Conservation (phyloP, 495 filamentous ascomycete genomes). For the Annulohypoxylon maeteangense region DNA sequence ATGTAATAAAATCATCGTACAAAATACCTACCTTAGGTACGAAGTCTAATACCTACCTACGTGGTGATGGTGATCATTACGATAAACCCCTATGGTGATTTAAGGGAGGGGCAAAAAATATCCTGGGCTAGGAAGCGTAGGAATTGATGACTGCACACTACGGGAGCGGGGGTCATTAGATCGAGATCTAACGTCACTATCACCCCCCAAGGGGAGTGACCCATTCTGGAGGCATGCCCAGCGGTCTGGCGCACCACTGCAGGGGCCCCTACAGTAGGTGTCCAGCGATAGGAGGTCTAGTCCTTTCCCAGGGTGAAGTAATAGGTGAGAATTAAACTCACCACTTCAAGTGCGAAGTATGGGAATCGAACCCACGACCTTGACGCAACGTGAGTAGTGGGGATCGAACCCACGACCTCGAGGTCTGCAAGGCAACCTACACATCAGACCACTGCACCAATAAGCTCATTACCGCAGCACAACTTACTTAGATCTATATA, state of each 20-base stretch:
- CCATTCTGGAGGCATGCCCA: neutral
- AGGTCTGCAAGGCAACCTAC: neutral
- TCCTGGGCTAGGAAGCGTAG: neutral
- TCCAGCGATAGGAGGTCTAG: neutral
- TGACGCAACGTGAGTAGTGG: neutral
- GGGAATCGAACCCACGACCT: neutral
- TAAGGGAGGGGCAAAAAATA: neutral
- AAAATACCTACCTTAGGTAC: too few relatives aligned
- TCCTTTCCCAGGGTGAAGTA: neutral
- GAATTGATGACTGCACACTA: neutral
- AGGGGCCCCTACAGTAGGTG: neutral
- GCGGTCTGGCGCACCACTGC: neutral
- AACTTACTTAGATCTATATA: neutral
- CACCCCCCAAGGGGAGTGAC: neutral
- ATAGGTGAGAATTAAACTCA: neutral
- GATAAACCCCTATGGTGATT: too few relatives aligned
- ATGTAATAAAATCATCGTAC: too few relatives aligned
- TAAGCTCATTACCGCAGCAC: neutral
- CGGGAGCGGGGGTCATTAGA: neutral
- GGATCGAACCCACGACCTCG: conserved; percentile 1
- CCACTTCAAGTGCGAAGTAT: neutral
- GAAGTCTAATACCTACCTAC: too few relatives aligned
- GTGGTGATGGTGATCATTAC: too few relatives aligned
- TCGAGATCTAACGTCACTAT: too few relatives aligned
- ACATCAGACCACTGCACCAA: conserved; percentile 4